Conservation (phyloP, 352 stramenopile genomes). For the Poterioochromonas sp. region DNA sequence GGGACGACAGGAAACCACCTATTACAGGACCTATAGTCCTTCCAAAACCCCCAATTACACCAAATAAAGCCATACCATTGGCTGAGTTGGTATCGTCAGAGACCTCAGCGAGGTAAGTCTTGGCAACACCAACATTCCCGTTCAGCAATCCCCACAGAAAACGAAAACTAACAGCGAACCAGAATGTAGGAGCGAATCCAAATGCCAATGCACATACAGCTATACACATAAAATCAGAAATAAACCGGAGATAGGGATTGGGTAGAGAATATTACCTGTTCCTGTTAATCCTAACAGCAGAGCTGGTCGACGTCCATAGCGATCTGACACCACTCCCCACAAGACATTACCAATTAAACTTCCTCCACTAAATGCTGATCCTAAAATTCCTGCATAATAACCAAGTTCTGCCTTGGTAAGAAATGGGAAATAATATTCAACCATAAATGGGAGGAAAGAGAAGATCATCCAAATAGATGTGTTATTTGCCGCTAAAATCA, state of each 20-base stretch:
- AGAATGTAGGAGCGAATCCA: constrained; percentile 2
- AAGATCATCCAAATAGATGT: constrained; percentile 15
- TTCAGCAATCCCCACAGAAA: constrained; percentile 26
- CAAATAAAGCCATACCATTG: constrained; percentile 21
- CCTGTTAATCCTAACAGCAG: not conserved
- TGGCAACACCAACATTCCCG: constrained; percentile 21
- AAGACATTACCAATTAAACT: constrained; percentile 10
- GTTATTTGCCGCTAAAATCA: constrained; percentile 9
- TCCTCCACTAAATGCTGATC: constrained; percentile 19
- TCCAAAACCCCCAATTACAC: constrained; percentile 9
- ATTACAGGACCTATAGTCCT: constrained; percentile 14
- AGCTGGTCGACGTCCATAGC: not conserved
- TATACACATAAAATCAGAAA: constrained; percentile 1
- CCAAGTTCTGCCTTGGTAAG: not conserved
- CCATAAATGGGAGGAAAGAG: constrained; percentile 27
- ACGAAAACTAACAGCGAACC: not conserved
- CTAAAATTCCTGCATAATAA: constrained; percentile 20
- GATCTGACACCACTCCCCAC: constrained; percentile 4
- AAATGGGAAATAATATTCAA: not conserved
- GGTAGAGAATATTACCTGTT: not conserved
- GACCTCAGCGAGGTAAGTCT: constrained; percentile 24
- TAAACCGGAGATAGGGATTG: not conserved
- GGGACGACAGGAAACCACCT: constrained; percentile 13
- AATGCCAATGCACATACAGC: not conserved
- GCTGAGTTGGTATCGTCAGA: not conserved